phyloP scores from a whole-genome alignment of 2,329 filamentous ascomycete genomes.

The Daldinia sp. region DNA sequence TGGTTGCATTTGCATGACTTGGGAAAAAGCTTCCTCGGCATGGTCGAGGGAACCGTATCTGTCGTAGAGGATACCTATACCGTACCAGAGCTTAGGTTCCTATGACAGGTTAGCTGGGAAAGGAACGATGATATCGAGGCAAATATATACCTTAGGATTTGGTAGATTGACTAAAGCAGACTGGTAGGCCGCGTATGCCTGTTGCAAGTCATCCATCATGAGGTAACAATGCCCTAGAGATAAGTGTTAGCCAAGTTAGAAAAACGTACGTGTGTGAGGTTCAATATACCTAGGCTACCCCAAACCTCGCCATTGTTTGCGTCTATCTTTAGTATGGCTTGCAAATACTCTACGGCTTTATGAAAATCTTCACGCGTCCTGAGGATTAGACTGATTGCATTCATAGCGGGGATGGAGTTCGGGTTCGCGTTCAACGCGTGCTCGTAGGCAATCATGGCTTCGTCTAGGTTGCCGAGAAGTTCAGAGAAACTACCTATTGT shows the following conservation, averaged over 20 bases:
- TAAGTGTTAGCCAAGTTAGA: slow-evolving; percentile 38
- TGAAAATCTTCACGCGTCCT: slow-evolving; percentile 92
- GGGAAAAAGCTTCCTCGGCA: slow-evolving; percentile 96
- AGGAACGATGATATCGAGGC: not conserved
- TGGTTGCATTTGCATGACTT: slow-evolving; percentile 98
- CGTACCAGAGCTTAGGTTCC: slow-evolving; percentile 99
- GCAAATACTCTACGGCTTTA: slow-evolving; percentile 91
- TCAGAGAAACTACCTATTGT: slow-evolving; percentile 81
- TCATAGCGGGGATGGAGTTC: slow-evolving; percentile 91
- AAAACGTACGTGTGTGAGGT: not conserved
- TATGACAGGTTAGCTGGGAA: slow-evolving; percentile 49
- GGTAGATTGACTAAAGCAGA: slow-evolving; percentile 91
- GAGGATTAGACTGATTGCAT: slow-evolving; percentile 89
- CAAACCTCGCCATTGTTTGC: slow-evolving; percentile 91
- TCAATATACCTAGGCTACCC: slow-evolving; percentile 83
- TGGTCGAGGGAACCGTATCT: slow-evolving; percentile 96
- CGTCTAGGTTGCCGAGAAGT: slow-evolving; percentile 85
- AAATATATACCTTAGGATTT: slow-evolving; percentile 79
- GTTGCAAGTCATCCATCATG: slow-evolving; percentile 98
- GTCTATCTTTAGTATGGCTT: slow-evolving; percentile 90
- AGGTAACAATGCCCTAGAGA: slow-evolving; percentile 89
- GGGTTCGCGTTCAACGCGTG: slow-evolving; percentile 86
- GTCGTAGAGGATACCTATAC: slow-evolving; percentile 97
- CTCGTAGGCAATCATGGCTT: slow-evolving; percentile 90
- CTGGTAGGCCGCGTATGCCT: slow-evolving; percentile 96